A percentile compares a stretch with the other conserved stretches of the same genome.
Conservation (phyloP, 805 yeast genomes). For the Metschnikowia sp. region DNA sequence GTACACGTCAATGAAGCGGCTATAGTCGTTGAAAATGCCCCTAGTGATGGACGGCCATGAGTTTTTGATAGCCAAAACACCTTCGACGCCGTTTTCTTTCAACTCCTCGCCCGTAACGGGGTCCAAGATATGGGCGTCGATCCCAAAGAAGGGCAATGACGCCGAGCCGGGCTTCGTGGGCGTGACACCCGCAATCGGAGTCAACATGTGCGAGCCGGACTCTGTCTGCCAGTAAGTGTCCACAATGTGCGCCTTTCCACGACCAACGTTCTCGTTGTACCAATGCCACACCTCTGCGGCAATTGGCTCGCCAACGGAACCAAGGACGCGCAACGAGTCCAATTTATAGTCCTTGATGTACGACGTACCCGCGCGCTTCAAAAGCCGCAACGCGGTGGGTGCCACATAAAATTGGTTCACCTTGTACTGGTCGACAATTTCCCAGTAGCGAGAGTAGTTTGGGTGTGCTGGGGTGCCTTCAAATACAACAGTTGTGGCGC, state of each 20-base stretch:
- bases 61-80: slow-evolving; percentile 84
- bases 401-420: slow-evolving; percentile 98
- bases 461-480: slow-evolving; percentile 99
- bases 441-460: slow-evolving; percentile 93
- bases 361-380: slow-evolving; percentile 83
- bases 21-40: slow-evolving; percentile 86
- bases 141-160: slow-evolving; percentile 93
- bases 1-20: slow-evolving; percentile 85
- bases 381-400: slow-evolving; percentile 93
- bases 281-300: slow-evolving; percentile 98
- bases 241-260: slow-evolving; percentile 81
- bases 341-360: slow-evolving; percentile 79
- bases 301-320: slow-evolving; percentile 98
- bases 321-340: slow-evolving; percentile 83
- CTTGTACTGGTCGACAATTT: slow-evolving; percentile 84
- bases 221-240: slow-evolving; percentile 99
- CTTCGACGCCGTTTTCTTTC: slow-evolving; percentile 87
- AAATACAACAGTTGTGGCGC: slow-evolving; percentile 89
- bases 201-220: slow-evolving; percentile 91
- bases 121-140: slow-evolving; percentile 86
- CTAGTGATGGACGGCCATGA: slow-evolving; percentile 99
- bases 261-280: slow-evolving; percentile 92
- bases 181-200: slow-evolving; percentile 91
- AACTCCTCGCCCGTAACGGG: slow-evolving; percentile 88
- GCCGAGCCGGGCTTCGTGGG: slow-evolving; percentile 98